Evolutionary conservation across 176 grass and related monocot species (phyloP), one percentile per base, ranked within the genome.

Genomic region (Oryza glumipatula): DNA sequence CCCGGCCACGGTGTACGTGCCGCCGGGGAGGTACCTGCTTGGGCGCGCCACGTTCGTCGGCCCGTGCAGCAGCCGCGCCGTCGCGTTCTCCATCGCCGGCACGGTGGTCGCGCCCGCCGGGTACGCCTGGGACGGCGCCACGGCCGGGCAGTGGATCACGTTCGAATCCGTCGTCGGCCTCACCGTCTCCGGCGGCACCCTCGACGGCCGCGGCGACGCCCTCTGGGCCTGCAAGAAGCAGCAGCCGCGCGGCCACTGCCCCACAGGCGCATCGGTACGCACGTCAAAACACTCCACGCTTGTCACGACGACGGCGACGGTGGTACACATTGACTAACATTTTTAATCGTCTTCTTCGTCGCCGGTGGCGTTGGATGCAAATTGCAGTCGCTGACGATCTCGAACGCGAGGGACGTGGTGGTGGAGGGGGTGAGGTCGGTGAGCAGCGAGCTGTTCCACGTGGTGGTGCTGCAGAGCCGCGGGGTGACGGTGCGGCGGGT

Each of bases 361-460:
- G 63, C 24, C 22, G n/a, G n/a, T n/a, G n/a, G n/a, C n/a, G n/a
- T n/a, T n/a, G n/a, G n/a, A n/a, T n/a, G n/a, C n/a, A n/a, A n/a
- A n/a, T n/a, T 76, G 80, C 90, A 98, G 95, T 91, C 93, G 33
- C 77, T 98, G 78, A 91, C 86, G 80, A 88, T 98, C 82, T 90
- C 69, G 16, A 90, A 95, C 79, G 94, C 93, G 24, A 90, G 73
- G 89, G 43, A 88, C 89, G 82, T 98, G 61, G 77, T 76, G 73
- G 87, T 98, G 67, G 87, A 86, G 33, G 85, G 93, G 2, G 17
- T 93, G 72, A 88, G 77, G 76, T 94, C 96, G 64, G 84, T 88
- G 52, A 86, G 92, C 86, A 94, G 91, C 76, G 89, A 89, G 83
- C 83, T 90, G 76, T 98, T 90, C 89, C 96, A 98, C 77, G 58